Evolutionary conservation across 2,329 filamentous ascomycete genomes (phyloP).

Genomic region (Hypoxylon sp.): DNA sequence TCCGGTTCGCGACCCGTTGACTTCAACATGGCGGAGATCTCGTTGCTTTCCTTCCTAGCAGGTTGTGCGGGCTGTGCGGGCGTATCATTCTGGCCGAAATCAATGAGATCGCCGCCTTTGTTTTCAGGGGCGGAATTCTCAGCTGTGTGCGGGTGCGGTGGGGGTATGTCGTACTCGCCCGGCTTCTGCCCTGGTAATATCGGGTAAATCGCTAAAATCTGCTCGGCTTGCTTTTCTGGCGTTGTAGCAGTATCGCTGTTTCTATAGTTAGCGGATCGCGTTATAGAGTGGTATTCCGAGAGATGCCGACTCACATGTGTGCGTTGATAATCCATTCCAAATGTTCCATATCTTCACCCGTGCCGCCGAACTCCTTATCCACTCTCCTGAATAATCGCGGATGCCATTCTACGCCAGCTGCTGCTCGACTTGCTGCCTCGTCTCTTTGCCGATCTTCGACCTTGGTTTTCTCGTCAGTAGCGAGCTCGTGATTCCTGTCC

Average conservation of each 20-base stretch:
- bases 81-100: constrained; percentile 66
- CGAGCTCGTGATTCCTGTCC: constrained; percentile 86
- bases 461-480: constrained; percentile 95
- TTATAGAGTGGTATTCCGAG: neutral
- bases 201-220: constrained; percentile 88
- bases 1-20: constrained; percentile 64
- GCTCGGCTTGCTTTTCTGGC: constrained; percentile 79
- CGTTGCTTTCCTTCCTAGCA: constrained; percentile 47
- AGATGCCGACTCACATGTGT: constrained; percentile 73
- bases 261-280: constrained; percentile 34
- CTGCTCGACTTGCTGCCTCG: constrained; percentile 84
- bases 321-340: constrained; percentile 96
- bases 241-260: constrained; percentile 69
- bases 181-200: constrained; percentile 83
- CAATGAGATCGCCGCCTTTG: constrained; percentile 65
- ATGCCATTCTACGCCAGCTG: constrained; percentile 87
- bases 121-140: constrained; percentile 37
- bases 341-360: constrained; percentile 87
- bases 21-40: constrained; percentile 62
- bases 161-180: constrained; percentile 68
- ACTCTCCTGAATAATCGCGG: constrained; percentile 87
- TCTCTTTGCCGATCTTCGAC: constrained; percentile 94
- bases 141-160: constrained; percentile 56
- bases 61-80: constrained; percentile 11
- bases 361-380: constrained; percentile 76